Evolutionary conservation across 2,329 filamentous ascomycete genomes (phyloP), one percentile per base, ranked within the genome.

Genomic region (Scytalidium lignicola): DNA sequence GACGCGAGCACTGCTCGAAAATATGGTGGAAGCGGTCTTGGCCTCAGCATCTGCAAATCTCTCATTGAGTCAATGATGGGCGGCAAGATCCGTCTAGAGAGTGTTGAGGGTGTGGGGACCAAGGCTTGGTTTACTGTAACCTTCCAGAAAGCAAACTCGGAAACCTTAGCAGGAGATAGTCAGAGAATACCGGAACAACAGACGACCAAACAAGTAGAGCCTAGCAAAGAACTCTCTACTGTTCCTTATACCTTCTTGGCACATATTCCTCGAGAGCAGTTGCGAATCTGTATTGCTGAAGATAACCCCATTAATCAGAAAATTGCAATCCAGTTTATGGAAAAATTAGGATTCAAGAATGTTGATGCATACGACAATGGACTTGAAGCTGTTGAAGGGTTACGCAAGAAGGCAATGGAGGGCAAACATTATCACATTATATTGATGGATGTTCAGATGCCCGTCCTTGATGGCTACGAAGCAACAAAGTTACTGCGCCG

Each of bases 371-470:
- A 90, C 63, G 88, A 90, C 55, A 95, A 97, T 64, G 92, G 92
- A 0, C 78, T 86, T 53, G 89, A 91, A 68, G 90, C 91, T 0
- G 86, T 96, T 13, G 88, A 95, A 60, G 91, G 89, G 0, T 71
- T 96, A n/a, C 83, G 86, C 8, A 85, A 83, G 51, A 86, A 85
- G 54, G 86, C 86, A 3, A 75, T 72, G 41, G 85, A 88, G 54
- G 85, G 85, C 1, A 74, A 74, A 8, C 91, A 90, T 0, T 96
- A 95, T 69, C 90, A 96, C 61, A 78, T 96, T 26, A 85, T 95
- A 39, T 78, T 96, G 41, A 96, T 96, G 91, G 91, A 96, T 65
- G 90, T 95, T 3, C 90, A 96, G 69, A 96, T 96, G 91, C 91
- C 91, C 0, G 83, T 95, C 3, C 79, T 95, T 8, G 91, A 96